Evolutionary conservation across 2,329 filamentous ascomycete species (phyloP).

Genomic region (Cordyceps militaris): DNA sequence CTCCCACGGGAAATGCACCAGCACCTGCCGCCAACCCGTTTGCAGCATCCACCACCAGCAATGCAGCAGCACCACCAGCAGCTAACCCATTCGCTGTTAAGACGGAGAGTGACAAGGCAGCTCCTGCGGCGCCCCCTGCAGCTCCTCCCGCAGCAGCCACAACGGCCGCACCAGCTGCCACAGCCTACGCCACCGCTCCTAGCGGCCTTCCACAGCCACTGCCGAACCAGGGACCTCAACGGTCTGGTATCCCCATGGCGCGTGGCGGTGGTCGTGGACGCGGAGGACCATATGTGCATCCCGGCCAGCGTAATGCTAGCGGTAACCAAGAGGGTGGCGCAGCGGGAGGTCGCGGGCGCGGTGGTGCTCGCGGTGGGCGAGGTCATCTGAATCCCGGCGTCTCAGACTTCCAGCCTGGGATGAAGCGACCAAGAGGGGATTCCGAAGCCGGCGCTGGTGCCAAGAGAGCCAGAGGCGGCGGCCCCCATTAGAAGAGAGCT

Average conservation of each 20-base stretch:
- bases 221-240: slow-evolving; percentile 16
- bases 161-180: slow-evolving; percentile 3
- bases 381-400: slow-evolving; percentile 42
- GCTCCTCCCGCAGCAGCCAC: slow-evolving; percentile 14
- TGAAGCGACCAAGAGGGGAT: slow-evolving; percentile 51
- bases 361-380: slow-evolving; percentile 35
- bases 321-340: slow-evolving; percentile 30
- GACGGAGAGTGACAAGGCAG: slow-evolving; percentile 12
- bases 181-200: slow-evolving; percentile 13
- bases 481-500: slow-evolving; percentile 23
- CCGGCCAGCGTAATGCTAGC: slow-evolving; percentile 29
- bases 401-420: slow-evolving; percentile 50
- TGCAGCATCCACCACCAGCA: slow-evolving; percentile 16
- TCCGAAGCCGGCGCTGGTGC: slow-evolving; percentile 35
- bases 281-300: slow-evolving; percentile 31
- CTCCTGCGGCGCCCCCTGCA: slow-evolving; percentile 12
- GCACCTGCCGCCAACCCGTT: slow-evolving; percentile 14
- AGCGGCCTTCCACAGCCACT: slow-evolving; percentile 12
- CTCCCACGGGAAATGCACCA: not conserved
- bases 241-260: slow-evolving; percentile 35
- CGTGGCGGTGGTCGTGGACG: slow-evolving; percentile 34
- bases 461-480: slow-evolving; percentile 34
- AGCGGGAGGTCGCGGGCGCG: slow-evolving; percentile 32
- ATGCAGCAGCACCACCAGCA: slow-evolving; percentile 13
- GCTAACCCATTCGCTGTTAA: slow-evolving; percentile 28